A percentile compares a stretch with the other conserved stretches of the same genome.
phyloP scores from a whole-genome alignment of 2,329 filamentous ascomycete genomes.

The Sporothrix brunneoviolacea region DNA sequence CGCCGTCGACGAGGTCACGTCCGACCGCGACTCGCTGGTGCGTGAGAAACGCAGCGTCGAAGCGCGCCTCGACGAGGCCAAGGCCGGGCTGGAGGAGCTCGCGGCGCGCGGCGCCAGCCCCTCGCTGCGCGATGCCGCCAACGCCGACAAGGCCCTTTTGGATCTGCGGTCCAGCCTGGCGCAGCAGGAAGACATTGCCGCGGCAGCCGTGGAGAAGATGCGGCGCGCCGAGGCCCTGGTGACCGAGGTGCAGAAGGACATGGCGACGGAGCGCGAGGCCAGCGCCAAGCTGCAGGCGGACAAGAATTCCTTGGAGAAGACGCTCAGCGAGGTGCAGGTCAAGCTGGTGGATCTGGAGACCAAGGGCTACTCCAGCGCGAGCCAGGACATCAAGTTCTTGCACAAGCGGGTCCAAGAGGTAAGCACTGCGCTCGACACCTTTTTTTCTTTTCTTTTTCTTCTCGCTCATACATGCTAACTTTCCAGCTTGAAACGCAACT shows the following conservation, averaged over 20 bases:
- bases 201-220: slow-evolving; percentile 95
- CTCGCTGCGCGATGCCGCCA: slow-evolving; percentile 81
- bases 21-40: slow-evolving; percentile 75
- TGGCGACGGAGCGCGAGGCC: slow-evolving; percentile 75
- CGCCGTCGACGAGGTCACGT: slow-evolving; percentile 75
- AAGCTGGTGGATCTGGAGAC: slow-evolving; percentile 90
- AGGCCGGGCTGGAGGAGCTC: slow-evolving; percentile 80
- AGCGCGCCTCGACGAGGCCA: slow-evolving; percentile 76
- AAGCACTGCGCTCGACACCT: slow-evolving; percentile 29
- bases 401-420: slow-evolving; percentile 95
- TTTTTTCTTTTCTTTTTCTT: neutral
- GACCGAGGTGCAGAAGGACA: slow-evolving; percentile 88
- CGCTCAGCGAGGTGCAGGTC: slow-evolving; percentile 82
- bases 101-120: slow-evolving; percentile 77
- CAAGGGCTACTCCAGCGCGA: slow-evolving; percentile 90
- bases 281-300: slow-evolving; percentile 80
- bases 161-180: slow-evolving; percentile 84
- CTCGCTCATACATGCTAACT: neutral
- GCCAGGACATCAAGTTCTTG: slow-evolving; percentile 90
- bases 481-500: slow-evolving; percentile 77
- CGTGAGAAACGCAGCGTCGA: slow-evolving; percentile 90
- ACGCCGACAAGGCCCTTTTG: slow-evolving; percentile 69
- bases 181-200: slow-evolving; percentile 87
- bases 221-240: slow-evolving; percentile 81
- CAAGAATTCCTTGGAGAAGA: slow-evolving; percentile 84